Base-by-base conservation (phyloP, 2,329 filamentous ascomycete genomes). In the Penicillium fuscoglaucum region DNA sequence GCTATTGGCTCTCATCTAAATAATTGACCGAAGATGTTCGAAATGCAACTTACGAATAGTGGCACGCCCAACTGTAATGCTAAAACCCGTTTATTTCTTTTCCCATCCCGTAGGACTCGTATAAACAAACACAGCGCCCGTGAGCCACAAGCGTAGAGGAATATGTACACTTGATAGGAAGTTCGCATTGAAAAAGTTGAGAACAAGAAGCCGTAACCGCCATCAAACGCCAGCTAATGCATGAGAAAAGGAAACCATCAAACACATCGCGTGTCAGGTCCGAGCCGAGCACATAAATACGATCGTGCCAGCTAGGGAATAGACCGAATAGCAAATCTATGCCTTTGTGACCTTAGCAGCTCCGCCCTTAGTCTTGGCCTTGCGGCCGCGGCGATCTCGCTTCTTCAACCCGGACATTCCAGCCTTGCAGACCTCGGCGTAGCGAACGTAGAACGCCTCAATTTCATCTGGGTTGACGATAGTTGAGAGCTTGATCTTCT, bases 381-480 rank as follows among this genome's bases (percentile, higher is more conserved):
- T 68, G 53, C 64, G 64, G 80, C 84, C 85, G 78, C 89, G 90
- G 71, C 92, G 85, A 78, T 98, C 93, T 66, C 95, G 84, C 72
- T 96, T 96, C 85, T 96, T 98, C 77, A 99, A 73, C 8, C 88
- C 87, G 49, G 84, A 83, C 92, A 98, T 97, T 6, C 92, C 91
- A 0, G 83, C 80, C 80, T 96, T 97, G 78, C 93, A 97, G 3
- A 92, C 83, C 66, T 98, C 95, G 24, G 92, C 93, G 78, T 98
- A 99, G 52, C 85, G 83, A 31, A 81, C 79, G 74, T 92, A 99
- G 72, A 99, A 99, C 0, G 75, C 79, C 54, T 96, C 92, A 12
- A 98, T 74, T 6, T 89, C 85, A 58, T 88, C 85, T 0, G 89
- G 85, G 55, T 89, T 83, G 0, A 98, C 92, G 0, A 96, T 76